Percentiles rank a stretch among this genome's conserved stretches.
Evolutionary conservation across 805 yeast species (phyloP).

Genomic region (Clavispora carvajalis): DNA sequence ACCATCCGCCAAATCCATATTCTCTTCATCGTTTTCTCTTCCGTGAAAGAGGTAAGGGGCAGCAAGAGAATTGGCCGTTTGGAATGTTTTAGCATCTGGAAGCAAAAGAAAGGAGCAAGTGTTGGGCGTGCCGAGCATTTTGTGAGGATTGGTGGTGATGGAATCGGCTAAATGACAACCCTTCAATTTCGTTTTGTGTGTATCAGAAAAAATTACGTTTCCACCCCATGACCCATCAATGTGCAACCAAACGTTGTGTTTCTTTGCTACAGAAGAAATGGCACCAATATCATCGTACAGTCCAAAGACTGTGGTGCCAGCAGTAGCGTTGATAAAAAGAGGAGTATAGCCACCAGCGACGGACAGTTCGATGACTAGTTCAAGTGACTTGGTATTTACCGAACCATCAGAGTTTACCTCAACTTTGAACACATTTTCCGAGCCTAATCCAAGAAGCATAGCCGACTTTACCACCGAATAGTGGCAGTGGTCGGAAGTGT

Average conservation of each 20-base stretch:
- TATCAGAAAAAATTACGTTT: slow-evolving; percentile 61
- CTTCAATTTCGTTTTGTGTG: slow-evolving; percentile 39
- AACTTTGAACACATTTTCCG: slow-evolving; percentile 56
- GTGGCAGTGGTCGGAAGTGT: slow-evolving; percentile 67
- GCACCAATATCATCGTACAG: slow-evolving; percentile 66
- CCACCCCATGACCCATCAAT: slow-evolving; percentile 94
- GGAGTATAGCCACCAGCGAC: slow-evolving; percentile 59
- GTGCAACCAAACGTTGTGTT: slow-evolving; percentile 67
- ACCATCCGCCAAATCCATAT: slow-evolving; percentile 78
- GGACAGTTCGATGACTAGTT: slow-evolving; percentile 39
- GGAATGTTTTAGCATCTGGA: slow-evolving; percentile 63
- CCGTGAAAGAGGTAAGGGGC: slow-evolving; percentile 82
- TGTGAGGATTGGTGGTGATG: slow-evolving; percentile 79
- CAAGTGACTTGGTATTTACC: slow-evolving; percentile 49
- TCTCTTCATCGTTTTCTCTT: slow-evolving; percentile 44
- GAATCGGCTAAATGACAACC: slow-evolving; percentile 71
- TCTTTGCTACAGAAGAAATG: slow-evolving; percentile 49
- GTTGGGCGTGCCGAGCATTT: slow-evolving; percentile 82
- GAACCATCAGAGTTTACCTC: slow-evolving; percentile 51
- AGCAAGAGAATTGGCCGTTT: slow-evolving; percentile 64
- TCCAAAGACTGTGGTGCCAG: slow-evolving; percentile 87
- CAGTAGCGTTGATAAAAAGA: slow-evolving; percentile 73
- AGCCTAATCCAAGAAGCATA: slow-evolving; percentile 68
- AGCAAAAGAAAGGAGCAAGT: slow-evolving; percentile 69
- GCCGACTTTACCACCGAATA: slow-evolving; percentile 81